Percentiles rank a stretch among this genome's conserved stretches.
These are phyloP conservation scores for Colletotrichum sp. DNA, from an alignment of 2,329 filamentous ascomycete species.

Conservation along the genomic window DNA sequence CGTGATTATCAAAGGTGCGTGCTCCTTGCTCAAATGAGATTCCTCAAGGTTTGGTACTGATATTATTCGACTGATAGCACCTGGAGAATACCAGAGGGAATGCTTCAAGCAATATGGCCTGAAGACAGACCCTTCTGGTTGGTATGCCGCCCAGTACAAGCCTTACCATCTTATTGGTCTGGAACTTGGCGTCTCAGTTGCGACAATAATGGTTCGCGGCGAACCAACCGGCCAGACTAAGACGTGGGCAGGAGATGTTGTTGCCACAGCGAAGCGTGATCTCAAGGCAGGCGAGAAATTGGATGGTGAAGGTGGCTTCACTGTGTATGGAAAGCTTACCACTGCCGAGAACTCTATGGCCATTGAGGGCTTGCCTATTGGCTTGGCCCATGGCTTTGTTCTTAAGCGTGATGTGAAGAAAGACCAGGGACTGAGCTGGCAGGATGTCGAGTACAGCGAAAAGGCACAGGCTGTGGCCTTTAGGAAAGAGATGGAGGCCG, in stretches of 20 bases:
- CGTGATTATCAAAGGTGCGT: background rate
- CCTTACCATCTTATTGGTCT: conserved; percentile 52
- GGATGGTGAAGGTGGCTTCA: conserved; percentile 49
- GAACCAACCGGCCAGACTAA: conserved; percentile 31
- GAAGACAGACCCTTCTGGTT: conserved; percentile 43
- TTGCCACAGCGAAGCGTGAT: conserved; percentile 50
- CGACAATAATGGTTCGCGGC: conserved; percentile 10
- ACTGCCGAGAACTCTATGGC: conserved; percentile 27
- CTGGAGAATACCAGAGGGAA: conserved; percentile 43
- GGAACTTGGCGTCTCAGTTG: conserved; percentile 48
- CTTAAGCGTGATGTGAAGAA: conserved; percentile 44
- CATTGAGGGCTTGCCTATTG: conserved; percentile 24
- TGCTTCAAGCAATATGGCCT: conserved; percentile 50
- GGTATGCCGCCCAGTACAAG: conserved; percentile 49
- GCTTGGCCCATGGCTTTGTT: conserved; percentile 45
- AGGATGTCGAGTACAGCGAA: conserved; percentile 46
- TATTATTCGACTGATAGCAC: conserved; percentile 18
- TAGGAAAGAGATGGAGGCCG: conserved; percentile 46
- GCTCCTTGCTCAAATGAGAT: rapidly evolving
- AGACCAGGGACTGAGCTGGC: conserved; percentile 46
- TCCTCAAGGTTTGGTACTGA: background rate
- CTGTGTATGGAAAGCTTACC: conserved; percentile 49
- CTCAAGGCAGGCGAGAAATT: conserved; percentile 54
- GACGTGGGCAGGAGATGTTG: conserved; percentile 48
- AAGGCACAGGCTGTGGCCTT: conserved; percentile 41